These are phyloP conservation scores for Hippophae tibetana DNA, from an alignment of 306 rosid species.

Conservation along the genomic window DNA sequence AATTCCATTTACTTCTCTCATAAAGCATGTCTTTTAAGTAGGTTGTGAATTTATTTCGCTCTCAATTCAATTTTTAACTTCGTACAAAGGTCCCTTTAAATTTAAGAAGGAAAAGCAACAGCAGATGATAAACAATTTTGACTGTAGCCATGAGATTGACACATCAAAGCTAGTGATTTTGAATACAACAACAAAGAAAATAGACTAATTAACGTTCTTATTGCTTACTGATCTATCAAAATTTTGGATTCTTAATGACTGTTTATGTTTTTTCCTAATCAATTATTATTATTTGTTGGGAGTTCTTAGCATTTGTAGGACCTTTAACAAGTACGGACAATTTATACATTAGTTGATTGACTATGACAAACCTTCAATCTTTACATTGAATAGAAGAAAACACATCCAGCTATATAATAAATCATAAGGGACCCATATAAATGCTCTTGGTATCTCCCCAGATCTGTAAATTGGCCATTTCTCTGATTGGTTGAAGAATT, in stretches of 20 bases:
- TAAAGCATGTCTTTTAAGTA: not conserved
- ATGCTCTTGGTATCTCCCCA: constrained; percentile 13
- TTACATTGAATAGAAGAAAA: constrained; percentile 19
- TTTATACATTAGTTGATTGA: constrained; percentile 22
- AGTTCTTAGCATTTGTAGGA: constrained; percentile 24
- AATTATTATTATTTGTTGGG: constrained; percentile 23
- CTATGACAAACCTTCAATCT: constrained; percentile 26
- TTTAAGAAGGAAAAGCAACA: constrained; percentile 22
- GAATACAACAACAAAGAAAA: constrained; percentile 38
- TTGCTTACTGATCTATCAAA: constrained; percentile 21
- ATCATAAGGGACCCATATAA: constrained; percentile 24
- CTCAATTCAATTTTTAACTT: not conserved
- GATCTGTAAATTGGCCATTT: constrained; percentile 21
- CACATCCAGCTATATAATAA: constrained; percentile 18
- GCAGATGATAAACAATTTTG: constrained; percentile 4
- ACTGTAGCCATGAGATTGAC: constrained; percentile 1
- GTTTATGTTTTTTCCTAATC: constrained; percentile 22
- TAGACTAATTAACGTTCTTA: constrained; percentile 30
- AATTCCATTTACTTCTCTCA: no score
- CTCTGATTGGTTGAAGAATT: constrained; percentile 13
- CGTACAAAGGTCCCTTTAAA: constrained; percentile 4
- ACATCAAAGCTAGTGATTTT: constrained; percentile 22
- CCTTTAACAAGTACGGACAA: constrained; percentile 19
- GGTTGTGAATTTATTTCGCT: not conserved
- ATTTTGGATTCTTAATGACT: constrained; percentile 23